These are phyloP conservation scores for Morella rubra DNA, from an alignment of 306 rosid genomes.

Conservation along the genomic window DNA sequence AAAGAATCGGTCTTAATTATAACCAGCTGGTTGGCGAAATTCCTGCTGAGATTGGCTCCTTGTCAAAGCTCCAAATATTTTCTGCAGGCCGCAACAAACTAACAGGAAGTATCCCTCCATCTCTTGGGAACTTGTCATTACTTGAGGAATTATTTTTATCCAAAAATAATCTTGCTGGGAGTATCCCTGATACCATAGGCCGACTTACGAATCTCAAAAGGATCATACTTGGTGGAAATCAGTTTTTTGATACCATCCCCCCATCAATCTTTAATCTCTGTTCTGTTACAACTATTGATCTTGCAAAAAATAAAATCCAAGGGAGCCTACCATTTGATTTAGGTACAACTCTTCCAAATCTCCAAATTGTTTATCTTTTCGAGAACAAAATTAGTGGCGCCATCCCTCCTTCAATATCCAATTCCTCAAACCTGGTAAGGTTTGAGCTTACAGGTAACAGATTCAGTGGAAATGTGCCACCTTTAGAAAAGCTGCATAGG, in stretches of 20 bases:
- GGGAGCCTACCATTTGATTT: neutral
- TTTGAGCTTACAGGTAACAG: fast-evolving
- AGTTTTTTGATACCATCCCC: neutral
- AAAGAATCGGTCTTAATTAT: fast-evolving
- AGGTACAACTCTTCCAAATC: neutral
- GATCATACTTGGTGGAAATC: neutral
- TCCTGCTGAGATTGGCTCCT: neutral
- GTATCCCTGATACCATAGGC: neutral
- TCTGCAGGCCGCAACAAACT: neutral
- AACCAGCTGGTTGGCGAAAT: neutral
- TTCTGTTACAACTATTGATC: neutral
- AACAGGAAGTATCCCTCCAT: neutral
- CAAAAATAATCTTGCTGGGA: neutral
- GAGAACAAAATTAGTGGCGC: neutral
- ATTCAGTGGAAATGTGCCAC: neutral
- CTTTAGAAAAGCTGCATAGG: neutral
- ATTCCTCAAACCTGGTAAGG: neutral
- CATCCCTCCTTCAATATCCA: neutral
- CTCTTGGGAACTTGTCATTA: neutral
- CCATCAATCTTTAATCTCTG: neutral
- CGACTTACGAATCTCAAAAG: neutral
- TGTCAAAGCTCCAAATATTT: neutral
- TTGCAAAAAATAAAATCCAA: neutral
- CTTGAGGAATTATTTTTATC: neutral
- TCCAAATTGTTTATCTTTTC: fast-evolving